Conservation (phyloP, 2,329 filamentous ascomycete genomes). For the Phyllosticta citrichinensis region DNA sequence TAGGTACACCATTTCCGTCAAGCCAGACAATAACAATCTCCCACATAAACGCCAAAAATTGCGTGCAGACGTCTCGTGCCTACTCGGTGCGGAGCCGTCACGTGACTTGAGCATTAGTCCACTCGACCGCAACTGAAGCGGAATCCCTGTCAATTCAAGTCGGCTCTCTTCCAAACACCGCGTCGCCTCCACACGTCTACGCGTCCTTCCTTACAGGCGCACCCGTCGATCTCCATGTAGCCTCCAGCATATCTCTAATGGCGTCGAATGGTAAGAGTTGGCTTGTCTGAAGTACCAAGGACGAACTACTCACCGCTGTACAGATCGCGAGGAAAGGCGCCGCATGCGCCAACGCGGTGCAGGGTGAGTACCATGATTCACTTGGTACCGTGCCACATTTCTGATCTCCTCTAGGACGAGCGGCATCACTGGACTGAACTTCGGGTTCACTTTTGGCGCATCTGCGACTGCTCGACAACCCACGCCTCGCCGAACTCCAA, state of each 20-base stretch:
- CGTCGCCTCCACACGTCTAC: slow-evolving; percentile 7
- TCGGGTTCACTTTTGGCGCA: slow-evolving; percentile 40
- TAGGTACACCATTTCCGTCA: no score
- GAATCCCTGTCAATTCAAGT: not conserved
- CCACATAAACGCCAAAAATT: no score
- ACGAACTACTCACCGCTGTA: not conserved
- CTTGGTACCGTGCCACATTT: not conserved
- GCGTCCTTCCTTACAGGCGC: not conserved
- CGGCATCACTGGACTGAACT: slow-evolving; percentile 38
- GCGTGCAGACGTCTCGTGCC: no score
- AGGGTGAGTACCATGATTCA: slow-evolving; percentile 33
- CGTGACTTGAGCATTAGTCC: no score
- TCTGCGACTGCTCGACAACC: slow-evolving; percentile 20
- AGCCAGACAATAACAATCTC: no score
- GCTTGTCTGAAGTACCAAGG: not conserved
- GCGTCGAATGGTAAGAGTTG: slow-evolving; percentile 1
- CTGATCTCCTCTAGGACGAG: slow-evolving; percentile 30
- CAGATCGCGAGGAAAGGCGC: slow-evolving; percentile 44
- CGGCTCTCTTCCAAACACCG: slow-evolving; percentile 4
- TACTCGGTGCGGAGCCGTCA: not conserved
- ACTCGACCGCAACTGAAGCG: no score
- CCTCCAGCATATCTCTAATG: not conserved
- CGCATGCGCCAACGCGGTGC: slow-evolving; percentile 49
- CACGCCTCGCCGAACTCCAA: slow-evolving; percentile 14
- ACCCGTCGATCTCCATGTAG: not conserved